Evolutionary conservation across 2,329 filamentous ascomycete genomes (phyloP), one percentile per base, ranked within the genome.

Genomic region (Sclerotinia spermophila): DNA sequence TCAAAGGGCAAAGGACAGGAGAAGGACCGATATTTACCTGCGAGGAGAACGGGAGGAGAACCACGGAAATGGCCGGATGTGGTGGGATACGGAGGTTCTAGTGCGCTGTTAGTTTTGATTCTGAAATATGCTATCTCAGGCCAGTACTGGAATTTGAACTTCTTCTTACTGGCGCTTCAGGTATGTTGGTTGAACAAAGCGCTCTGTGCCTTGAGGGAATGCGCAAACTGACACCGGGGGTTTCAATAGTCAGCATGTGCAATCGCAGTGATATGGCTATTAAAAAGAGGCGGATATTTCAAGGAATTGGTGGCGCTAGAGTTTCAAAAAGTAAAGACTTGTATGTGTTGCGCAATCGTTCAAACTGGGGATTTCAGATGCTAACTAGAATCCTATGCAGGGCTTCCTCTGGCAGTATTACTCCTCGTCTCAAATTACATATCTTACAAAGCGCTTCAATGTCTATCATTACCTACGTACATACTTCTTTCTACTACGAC

Each of bases 401-500:
- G 68, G 68, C 53, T 70, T 21, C 68, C 68, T 33, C 35, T 70
- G n/a, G 56, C 68, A 3, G 42, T 70, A 30, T 17, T 70, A 40
- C 61, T 67, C 13, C 51, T 70, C 30, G 51, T 67, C 15, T 67
- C 62, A 13, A 67, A 67, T 48, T 70, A 70, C 27, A 40, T 70
- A 33, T 67, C 61, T 21, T 67, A 67, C 5, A 70, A 67, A 44
- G 68, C 68, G 35, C 68, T 70, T 21, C 68, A 70, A 60, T 70
- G 35, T 35, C 62, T 70, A n/a, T 58, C 68, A n/a, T 45, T 70
- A 27, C 68, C 68, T 40, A 67, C 68, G 30, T 70, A 60, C 53
- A 70, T 70, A 38, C 61, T 70, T 13, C 62, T 70, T 30, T 67
- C 68, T 27, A 70, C 61, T n/a, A 67, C 68, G 27, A 70, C 68